A percentile compares a stretch with the other conserved stretches of the same genome.
phyloP scores from a whole-genome alignment of 2,329 filamentous ascomycete genomes.

The Ascochyta viciae-villosae region DNA sequence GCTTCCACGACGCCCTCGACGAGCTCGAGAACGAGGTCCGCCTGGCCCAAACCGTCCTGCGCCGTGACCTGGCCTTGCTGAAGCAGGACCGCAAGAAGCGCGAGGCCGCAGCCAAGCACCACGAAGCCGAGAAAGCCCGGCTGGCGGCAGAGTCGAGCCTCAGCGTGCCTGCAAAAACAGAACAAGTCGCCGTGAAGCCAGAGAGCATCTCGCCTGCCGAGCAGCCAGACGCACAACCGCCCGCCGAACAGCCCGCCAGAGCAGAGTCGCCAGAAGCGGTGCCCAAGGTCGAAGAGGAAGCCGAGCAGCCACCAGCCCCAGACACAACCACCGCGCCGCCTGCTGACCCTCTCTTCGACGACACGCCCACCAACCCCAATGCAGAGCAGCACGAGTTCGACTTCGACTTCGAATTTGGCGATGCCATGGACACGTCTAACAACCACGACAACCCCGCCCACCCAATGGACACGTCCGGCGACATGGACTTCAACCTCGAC shows the following conservation, averaged over 20 bases:
- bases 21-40: conserved; percentile 56
- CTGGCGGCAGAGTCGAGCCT: conserved; percentile 38
- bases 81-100: conserved; percentile 45
- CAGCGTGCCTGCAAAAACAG: conserved; percentile 11
- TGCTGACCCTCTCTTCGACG: conserved; percentile 42
- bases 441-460: conserved; percentile 28
- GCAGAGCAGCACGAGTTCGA: conserved; percentile 44
- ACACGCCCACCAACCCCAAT: conserved; percentile 35
- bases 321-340: conserved; percentile 24
- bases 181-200: conserved; percentile 18
- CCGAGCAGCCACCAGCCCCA: conserved; percentile 21
- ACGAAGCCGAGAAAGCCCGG: conserved; percentile 41
- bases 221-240: neutral
- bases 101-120: conserved; percentile 43
- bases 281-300: conserved; percentile 23
- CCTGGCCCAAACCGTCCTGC: conserved; percentile 44
- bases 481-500: conserved; percentile 45
- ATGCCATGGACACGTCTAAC: conserved; percentile 35
- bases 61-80: conserved; percentile 47
- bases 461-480: conserved; percentile 36
- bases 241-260: conserved; percentile 7
- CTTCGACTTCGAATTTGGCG: conserved; percentile 47
- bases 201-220: conserved; percentile 13
- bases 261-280: conserved; percentile 18
- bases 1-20: conserved; percentile 61